Percentiles rank a stretch among this genome's conserved stretches.
Evolutionary conservation across 208 protist genomes (phyloP).

Genomic region (Trypanosoma congolense): DNA sequence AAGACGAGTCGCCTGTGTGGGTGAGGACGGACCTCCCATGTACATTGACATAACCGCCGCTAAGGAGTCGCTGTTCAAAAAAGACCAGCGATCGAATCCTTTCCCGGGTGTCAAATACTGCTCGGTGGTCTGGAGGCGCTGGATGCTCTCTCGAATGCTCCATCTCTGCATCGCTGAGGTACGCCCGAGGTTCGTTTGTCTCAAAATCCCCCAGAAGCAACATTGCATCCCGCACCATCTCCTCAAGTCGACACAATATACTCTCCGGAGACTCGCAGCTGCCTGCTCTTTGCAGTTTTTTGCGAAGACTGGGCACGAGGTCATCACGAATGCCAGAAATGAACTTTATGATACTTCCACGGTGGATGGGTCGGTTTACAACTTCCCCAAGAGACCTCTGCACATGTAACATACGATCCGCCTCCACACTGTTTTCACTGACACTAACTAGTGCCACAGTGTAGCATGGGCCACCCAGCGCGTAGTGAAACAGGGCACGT

Average conservation of each 20-base stretch:
- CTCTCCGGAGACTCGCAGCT: constrained; percentile 31
- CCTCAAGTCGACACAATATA: constrained; percentile 51
- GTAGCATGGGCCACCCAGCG: constrained; percentile 76
- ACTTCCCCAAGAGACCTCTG: constrained; percentile 62
- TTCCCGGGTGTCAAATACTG: constrained; percentile 9
- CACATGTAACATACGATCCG: constrained; percentile 66
- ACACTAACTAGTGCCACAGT: constrained; percentile 74
- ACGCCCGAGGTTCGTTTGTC: constrained; percentile 67
- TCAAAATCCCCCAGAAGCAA: constrained; percentile 63
- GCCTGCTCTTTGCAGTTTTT: constrained; percentile 38
- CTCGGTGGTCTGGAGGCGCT: not conserved
- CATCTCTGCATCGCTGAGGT: constrained; percentile 38
- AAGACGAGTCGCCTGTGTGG: constrained; percentile 37
- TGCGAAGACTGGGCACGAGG: constrained; percentile 45
- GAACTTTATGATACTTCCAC: constrained; percentile 71
- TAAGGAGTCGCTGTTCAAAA: constrained; percentile 54
- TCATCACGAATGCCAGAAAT: constrained; percentile 63
- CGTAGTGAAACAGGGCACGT: constrained; percentile 75
- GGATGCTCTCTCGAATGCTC: constrained; percentile 15
- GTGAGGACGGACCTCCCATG: constrained; percentile 56
- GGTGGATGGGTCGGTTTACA: constrained; percentile 57
- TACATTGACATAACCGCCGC: constrained; percentile 50
- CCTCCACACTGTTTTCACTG: constrained; percentile 47
- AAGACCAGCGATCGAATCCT: constrained; percentile 56
- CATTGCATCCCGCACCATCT: constrained; percentile 72